Percentiles rank a stretch among this genome's conserved stretches.
Evolutionary conservation across 2,329 filamentous ascomycete species (phyloP).

Genomic region (Botrytis pseudocinerea): DNA sequence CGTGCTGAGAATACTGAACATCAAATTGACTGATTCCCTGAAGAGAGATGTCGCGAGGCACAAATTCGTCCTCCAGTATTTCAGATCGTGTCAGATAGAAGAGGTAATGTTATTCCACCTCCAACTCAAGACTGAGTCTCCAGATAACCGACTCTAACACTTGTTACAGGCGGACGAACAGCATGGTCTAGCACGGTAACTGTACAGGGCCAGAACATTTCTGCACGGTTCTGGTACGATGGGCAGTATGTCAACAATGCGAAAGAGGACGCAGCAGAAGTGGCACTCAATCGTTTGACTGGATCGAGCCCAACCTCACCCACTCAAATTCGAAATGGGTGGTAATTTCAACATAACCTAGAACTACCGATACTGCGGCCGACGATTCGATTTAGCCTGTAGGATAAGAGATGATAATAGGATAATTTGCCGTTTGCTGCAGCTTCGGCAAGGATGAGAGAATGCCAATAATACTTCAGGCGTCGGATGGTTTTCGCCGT

Average conservation of each 20-base stretch:
- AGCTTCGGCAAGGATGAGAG: conserved; percentile 38
- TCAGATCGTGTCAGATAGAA: conserved; percentile 72
- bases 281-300: conserved; percentile 62
- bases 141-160: conserved; percentile 27
- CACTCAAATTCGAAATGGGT: conserved; percentile 43
- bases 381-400: conserved; percentile 33
- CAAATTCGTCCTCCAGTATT: conserved; percentile 60
- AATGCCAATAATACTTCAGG: conserved; percentile 35
- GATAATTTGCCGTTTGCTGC: conserved; percentile 30
- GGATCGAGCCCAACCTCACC: conserved; percentile 47
- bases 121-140: not conserved
- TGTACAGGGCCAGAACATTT: conserved; percentile 63
- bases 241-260: conserved; percentile 85
- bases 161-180: conserved; percentile 71
- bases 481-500: conserved; percentile 37
- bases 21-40: conserved; percentile 33
- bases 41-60: conserved; percentile 59
- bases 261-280: conserved; percentile 86
- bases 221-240: conserved; percentile 90
- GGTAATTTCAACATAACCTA: conserved; percentile 39
- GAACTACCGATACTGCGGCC: conserved; percentile 22
- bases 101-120: conserved; percentile 54
- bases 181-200: conserved; percentile 84
- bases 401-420: conserved; percentile 37
- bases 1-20: conserved; percentile 19